Percentiles rank a stretch among this genome's conserved stretches.
These are phyloP conservation scores for Parathielavia appendiculata DNA, from an alignment of 495 filamentous ascomycete species.

Conservation along the genomic window DNA sequence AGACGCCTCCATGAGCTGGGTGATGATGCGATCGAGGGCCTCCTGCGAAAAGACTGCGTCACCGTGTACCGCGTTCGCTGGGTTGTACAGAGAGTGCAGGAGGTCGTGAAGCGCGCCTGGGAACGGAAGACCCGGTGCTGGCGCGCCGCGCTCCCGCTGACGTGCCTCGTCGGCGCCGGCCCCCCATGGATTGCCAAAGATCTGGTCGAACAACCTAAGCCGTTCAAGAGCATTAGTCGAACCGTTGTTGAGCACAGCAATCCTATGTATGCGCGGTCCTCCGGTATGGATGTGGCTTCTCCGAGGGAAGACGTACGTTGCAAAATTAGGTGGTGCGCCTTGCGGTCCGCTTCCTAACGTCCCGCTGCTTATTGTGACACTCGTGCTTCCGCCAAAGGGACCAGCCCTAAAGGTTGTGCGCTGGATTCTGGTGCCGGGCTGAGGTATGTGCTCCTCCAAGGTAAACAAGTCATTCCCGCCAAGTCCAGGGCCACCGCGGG, in stretches of 20 bases:
- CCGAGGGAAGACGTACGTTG: conserved; percentile 13
- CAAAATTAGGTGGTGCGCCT: neutral
- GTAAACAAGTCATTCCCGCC: conserved; percentile 1
- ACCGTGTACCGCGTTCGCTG: conserved; percentile 54
- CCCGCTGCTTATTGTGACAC: conserved; percentile 4
- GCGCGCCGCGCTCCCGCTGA: conserved; percentile 9
- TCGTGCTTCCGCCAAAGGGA: conserved; percentile 2
- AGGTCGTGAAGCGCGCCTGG: conserved; percentile 35
- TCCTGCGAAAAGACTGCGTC: conserved; percentile 93
- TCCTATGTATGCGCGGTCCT: conserved; percentile 1
- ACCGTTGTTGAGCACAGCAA: conserved; percentile 2
- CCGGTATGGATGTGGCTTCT: neutral
- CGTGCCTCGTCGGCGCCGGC: conserved; percentile 5
- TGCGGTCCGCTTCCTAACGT: neutral
- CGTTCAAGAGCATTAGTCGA: conserved; percentile 5
- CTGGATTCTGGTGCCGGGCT: conserved; percentile 4
- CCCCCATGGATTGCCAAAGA: conserved; percentile 20
- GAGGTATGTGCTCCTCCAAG: neutral
- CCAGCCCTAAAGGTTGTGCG: conserved; percentile 8
- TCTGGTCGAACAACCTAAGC: conserved; percentile 17
- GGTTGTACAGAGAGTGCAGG: conserved; percentile 53
- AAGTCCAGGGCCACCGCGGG: neutral
- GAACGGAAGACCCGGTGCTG: conserved; percentile 24
- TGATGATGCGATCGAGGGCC: conserved; percentile 82
- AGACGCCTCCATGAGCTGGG: conserved; percentile 79